These are phyloP conservation scores for Triticum timopheevii DNA, from an alignment of 176 grass and related monocot species.

Conservation along the genomic window DNA sequence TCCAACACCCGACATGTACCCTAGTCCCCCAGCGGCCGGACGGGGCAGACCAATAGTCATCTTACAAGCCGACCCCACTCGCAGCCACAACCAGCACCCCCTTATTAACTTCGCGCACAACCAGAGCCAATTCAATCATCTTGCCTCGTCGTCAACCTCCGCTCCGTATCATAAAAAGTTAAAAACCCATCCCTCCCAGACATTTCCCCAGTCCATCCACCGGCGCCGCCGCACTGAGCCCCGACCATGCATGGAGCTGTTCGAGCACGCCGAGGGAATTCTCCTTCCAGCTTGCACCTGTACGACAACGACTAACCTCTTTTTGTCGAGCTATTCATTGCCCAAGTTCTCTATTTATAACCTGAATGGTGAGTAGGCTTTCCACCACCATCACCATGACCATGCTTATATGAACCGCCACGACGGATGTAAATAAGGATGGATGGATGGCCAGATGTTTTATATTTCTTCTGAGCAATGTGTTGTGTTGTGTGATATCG, in stretches of 20 bases:
- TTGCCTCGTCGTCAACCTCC: neutral
- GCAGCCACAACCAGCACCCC: neutral
- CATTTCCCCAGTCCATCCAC: neutral
- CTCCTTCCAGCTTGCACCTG: neutral
- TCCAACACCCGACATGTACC: neutral
- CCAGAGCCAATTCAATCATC: too few relatives aligned
- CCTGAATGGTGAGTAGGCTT: too few relatives aligned
- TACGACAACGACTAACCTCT: neutral
- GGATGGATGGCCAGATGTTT: neutral
- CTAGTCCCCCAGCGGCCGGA: neutral
- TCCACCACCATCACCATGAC: too few relatives aligned
- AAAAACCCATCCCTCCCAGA: neutral
- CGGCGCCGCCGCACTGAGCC: neutral
- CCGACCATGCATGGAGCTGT: slow-evolving; percentile 50
- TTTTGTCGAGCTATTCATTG: neutral
- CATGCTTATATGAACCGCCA: neutral
- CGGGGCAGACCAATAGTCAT: neutral
- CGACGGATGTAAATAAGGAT: neutral
- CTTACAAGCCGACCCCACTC: neutral
- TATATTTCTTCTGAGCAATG: neutral
- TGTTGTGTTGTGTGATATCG: neutral
- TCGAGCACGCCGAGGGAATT: slow-evolving; percentile 48
- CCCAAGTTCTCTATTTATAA: neutral
- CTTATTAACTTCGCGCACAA: neutral
- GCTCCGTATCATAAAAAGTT: neutral